Conservation (phyloP, 2,329 filamentous ascomycete genomes). For the Hypomyces rosellus region DNA sequence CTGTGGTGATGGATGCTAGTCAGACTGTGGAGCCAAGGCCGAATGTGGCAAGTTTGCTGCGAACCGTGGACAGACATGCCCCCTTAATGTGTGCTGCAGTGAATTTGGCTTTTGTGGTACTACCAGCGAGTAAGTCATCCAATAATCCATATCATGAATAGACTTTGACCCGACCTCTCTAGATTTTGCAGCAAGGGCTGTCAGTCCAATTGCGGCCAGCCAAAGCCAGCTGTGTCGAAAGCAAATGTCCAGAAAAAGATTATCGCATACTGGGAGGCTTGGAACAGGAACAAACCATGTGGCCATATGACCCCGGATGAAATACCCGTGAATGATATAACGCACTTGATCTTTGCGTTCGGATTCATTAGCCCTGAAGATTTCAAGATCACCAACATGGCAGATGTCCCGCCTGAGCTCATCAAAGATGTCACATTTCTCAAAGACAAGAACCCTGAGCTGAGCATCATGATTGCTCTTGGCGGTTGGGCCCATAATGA, state of each 20-base stretch:
- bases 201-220: constrained; percentile 15
- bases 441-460: too few species aligned
- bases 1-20: constrained; percentile 20
- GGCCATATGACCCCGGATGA: neutral
- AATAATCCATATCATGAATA: too few species aligned
- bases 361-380: too few species aligned
- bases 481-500: too few species aligned
- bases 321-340: neutral
- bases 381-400: too few species aligned
- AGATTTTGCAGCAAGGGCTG: constrained; percentile 19
- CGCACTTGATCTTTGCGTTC: too few species aligned
- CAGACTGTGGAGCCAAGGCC: constrained; percentile 17
- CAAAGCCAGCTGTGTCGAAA: neutral
- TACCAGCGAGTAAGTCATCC: neutral
- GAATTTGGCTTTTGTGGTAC: constrained; percentile 28
- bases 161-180: too few species aligned
- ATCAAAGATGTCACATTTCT: too few species aligned
- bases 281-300: constrained; percentile 8
- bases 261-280: constrained; percentile 30
- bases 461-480: too few species aligned
- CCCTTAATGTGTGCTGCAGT: constrained; percentile 30
- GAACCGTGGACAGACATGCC: constrained; percentile 18
- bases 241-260: constrained; percentile 16
- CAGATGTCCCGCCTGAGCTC: too few species aligned
- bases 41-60: constrained; percentile 18